These are phyloP conservation scores for Harringtonia lauricola DNA, from an alignment of 2,329 filamentous ascomycete species.

Conservation along the genomic window DNA sequence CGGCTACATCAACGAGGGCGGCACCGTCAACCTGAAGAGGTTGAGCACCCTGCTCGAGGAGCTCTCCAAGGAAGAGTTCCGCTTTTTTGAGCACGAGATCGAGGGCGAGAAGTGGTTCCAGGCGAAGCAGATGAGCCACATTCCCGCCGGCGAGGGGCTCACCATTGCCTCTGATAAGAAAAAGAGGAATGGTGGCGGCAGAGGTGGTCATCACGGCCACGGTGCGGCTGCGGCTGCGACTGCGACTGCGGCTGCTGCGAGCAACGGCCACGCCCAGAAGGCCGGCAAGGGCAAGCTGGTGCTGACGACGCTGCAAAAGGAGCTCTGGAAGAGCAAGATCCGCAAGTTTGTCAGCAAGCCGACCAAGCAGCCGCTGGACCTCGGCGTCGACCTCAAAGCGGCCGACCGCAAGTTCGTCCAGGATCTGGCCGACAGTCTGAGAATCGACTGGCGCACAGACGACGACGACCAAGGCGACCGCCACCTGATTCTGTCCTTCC, in stretches of 20 bases:
- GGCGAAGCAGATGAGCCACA: constrained; percentile 55
- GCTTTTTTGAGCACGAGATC: constrained; percentile 87
- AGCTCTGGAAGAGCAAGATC: constrained; percentile 68
- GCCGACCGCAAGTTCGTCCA: constrained; percentile 90
- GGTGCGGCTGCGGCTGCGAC: not conserved
- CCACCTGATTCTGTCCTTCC: constrained; percentile 39
- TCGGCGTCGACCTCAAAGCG: constrained; percentile 63
- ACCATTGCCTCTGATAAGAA: constrained; percentile 8
- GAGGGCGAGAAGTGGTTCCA: constrained; percentile 87
- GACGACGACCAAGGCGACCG: constrained; percentile 45
- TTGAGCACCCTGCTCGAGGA: constrained; percentile 70
- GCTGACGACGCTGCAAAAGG: constrained; percentile 70
- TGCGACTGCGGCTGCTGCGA: not conserved
- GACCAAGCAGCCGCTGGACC: constrained; percentile 53
- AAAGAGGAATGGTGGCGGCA: constrained; percentile 4
- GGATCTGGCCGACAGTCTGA: constrained; percentile 59
- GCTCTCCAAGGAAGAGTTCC: constrained; percentile 76
- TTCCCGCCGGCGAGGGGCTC: constrained; percentile 48
- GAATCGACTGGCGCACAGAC: constrained; percentile 45
- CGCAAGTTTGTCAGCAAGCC: constrained; percentile 73
- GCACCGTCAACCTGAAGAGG: constrained; percentile 78
- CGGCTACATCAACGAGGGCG: constrained; percentile 93
- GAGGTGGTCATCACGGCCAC: too few relatives aligned
- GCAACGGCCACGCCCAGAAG: not conserved
- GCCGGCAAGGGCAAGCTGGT: constrained; percentile 49